phyloP scores from a whole-genome alignment of 306 rosid genomes.

The Dryas alaskensis region DNA sequence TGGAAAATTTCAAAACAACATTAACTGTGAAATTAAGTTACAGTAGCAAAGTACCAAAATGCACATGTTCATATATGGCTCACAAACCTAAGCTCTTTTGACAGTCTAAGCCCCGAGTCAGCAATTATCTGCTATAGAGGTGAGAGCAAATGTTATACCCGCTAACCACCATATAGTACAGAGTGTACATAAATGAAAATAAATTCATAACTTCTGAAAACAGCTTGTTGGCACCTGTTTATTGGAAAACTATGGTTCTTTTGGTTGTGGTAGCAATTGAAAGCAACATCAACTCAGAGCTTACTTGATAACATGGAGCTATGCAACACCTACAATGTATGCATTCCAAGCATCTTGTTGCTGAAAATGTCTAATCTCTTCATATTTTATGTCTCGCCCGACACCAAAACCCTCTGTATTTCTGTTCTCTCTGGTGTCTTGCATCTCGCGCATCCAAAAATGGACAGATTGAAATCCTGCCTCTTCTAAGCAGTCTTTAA shows the following conservation, averaged over 20 bases:
- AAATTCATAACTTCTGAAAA: not conserved
- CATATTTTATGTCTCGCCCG: constrained; percentile 66
- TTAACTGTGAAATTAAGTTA: no score
- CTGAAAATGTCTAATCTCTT: constrained; percentile 67
- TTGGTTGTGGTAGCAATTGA: not conserved
- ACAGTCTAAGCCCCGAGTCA: no score
- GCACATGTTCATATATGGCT: no score
- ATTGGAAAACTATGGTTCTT: constrained; percentile 1
- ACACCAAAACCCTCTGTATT: constrained; percentile 65
- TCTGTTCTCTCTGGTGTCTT: constrained; percentile 50
- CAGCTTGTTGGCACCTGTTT: not conserved
- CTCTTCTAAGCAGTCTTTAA: constrained; percentile 84
- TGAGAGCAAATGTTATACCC: not conserved
- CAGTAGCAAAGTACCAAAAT: no score
- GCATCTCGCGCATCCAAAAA: constrained; percentile 84
- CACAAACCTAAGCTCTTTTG: no score
- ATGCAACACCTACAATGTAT: constrained; percentile 74
- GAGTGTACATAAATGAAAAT: not conserved
- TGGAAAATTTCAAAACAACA: no score
- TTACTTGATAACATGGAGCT: constrained; percentile 27
- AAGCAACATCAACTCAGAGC: not conserved
- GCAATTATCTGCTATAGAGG: not conserved
- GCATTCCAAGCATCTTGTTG: constrained; percentile 94
- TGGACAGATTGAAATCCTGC: constrained; percentile 80
- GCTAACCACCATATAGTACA: not conserved